Evolutionary conservation across 345 rosid species (phyloP), one percentile per base, ranked within the genome.

Genomic region (Carallia pectinifolia): DNA sequence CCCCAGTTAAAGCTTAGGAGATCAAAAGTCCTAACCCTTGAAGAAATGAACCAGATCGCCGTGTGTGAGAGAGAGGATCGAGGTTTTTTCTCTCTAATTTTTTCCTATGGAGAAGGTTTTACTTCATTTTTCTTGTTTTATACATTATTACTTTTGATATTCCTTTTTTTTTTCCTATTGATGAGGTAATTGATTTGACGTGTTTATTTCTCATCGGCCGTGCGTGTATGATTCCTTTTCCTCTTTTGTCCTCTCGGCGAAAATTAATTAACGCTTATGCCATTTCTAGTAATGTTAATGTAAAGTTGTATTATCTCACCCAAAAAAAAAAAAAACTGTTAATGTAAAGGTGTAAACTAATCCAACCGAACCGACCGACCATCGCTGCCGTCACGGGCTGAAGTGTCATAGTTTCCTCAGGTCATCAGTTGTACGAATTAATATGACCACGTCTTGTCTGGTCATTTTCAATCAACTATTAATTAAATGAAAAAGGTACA

Each of bases 41-140:
- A 70, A 61, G 59, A 54, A 56, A 66, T 52, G 76, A 64, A 73
- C 79, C 76, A 80, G 88, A 71, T 81, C 84, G 76, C 79, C 79
- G 68, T 48, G 15, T n/a, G 64, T 16, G 70, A 34, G 68, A 64
- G 39, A 16, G 55, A 23, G 31, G 18, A 59, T 31, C n/a, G 17
- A 13, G 19, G 4, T 13, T 31, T 9, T 16, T 33, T 58, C 54
- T 10, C 44, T 5, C 7, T 50, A 23, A 7, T 61, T 38, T 56
- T 6, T 58, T 50, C 38, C 60, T 64, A 5, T 8, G 16, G 18
- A 29, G 10, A 16, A 23, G 23, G 38, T 27, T 40, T 23, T 2
- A n/a, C 53, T 52, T 64, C 3, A 33, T 31, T 40, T 47, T 53
- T 12, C 30, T 37, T 56, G 50, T 13, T 19, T 63, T 15, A 37